Evolutionary conservation across 2,329 filamentous ascomycete genomes (phyloP).

Genomic region (Apiospora marii): DNA sequence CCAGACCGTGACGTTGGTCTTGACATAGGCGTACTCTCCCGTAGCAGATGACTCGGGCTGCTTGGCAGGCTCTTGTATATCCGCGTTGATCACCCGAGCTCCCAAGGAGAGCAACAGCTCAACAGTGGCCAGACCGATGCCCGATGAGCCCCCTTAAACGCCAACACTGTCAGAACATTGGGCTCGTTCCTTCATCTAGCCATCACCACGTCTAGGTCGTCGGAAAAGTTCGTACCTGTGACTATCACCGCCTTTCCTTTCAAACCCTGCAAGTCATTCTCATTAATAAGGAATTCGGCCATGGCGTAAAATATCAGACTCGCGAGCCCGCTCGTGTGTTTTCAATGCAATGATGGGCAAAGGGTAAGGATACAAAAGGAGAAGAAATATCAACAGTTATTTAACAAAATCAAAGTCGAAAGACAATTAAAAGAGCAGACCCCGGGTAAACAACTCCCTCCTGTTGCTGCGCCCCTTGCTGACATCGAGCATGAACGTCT

Average conservation of each 20-base stretch:
- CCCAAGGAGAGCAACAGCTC: slow-evolving; percentile 59
- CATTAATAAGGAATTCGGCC: slow-evolving; percentile 51
- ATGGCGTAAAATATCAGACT: background rate
- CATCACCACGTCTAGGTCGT: background rate
- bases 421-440: background rate
- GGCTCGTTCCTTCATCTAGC: slow-evolving; percentile 23
- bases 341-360: background rate
- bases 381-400: background rate
- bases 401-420: background rate
- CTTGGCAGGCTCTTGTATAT: slow-evolving; percentile 53
- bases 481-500: background rate
- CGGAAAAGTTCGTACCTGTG: slow-evolving; percentile 49
- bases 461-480: background rate
- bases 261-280: slow-evolving; percentile 51
- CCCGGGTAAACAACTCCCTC: background rate
- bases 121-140: slow-evolving; percentile 66
- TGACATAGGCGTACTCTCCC: slow-evolving; percentile 48
- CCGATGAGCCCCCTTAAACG: slow-evolving; percentile 60
- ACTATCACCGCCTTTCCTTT: slow-evolving; percentile 60
- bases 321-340: background rate
- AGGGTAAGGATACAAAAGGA: background rate
- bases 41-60: slow-evolving; percentile 28
- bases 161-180: slow-evolving; percentile 25
- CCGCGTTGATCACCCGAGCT: slow-evolving; percentile 62
- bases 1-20: slow-evolving; percentile 60